phyloP scores from a whole-genome alignment of 805 yeast genomes.

The Naumovozyma baii region DNA sequence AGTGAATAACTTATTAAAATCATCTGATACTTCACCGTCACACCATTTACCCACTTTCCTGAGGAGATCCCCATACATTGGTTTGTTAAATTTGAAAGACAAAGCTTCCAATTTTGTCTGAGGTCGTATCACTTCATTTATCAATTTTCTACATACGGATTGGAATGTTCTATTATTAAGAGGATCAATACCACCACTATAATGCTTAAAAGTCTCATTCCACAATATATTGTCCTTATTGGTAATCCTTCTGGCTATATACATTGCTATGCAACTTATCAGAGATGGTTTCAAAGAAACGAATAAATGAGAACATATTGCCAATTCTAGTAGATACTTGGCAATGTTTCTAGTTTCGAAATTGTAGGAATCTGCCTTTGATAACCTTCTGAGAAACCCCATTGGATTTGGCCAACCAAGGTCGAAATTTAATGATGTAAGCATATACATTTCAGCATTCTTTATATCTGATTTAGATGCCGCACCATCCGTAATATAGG shows the following conservation, averaged over 20 bases:
- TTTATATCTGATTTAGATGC: slow-evolving; percentile 74
- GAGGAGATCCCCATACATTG: slow-evolving; percentile 14
- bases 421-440: slow-evolving; percentile 66
- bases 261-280: slow-evolving; percentile 84
- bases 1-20: slow-evolving; percentile 1
- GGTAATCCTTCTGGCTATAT: slow-evolving; percentile 56
- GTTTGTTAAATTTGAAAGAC: slow-evolving; percentile 16
- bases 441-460: slow-evolving; percentile 73
- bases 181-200: slow-evolving; percentile 24
- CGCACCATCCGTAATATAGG: slow-evolving; percentile 79
- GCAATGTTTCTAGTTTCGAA: slow-evolving; percentile 85
- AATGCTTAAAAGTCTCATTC: slow-evolving; percentile 18
- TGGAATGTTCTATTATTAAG: slow-evolving; percentile 16
- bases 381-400: slow-evolving; percentile 83
- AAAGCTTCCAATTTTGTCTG: slow-evolving; percentile 24
- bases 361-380: slow-evolving; percentile 90
- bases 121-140: slow-evolving; percentile 22
- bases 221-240: slow-evolving; percentile 25
- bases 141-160: slow-evolving; percentile 16
- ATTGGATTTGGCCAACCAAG: slow-evolving; percentile 85
- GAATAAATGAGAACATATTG: slow-evolving; percentile 66
- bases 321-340: slow-evolving; percentile 72
- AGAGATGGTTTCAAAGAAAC: slow-evolving; percentile 66
- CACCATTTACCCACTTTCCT: slow-evolving; percentile 4
- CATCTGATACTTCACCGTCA: slow-evolving; percentile 1